Evolutionary conservation across 306 rosid genomes (phyloP).

Genomic region (Gillenia trifoliata): DNA sequence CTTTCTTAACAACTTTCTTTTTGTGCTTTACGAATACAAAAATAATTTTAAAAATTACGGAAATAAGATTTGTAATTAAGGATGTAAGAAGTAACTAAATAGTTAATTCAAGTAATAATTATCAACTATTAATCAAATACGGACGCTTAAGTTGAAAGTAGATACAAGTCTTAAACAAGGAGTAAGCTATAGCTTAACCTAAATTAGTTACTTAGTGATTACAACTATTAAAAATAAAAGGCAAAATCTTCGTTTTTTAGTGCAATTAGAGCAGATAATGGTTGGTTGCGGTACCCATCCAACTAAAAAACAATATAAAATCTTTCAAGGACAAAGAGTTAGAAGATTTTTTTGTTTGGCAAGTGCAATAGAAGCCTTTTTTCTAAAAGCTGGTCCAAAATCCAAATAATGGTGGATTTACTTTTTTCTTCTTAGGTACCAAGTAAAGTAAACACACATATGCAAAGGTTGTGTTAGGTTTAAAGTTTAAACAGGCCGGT

Average conservation of each 20-base stretch:
- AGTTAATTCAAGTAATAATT: background rate
- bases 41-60: background rate
- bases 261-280: background rate
- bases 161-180: no score
- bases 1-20: background rate
- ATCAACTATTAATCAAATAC: background rate
- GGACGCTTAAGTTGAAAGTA: no score
- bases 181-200: background rate
- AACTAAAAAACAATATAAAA: background rate
- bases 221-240: background rate
- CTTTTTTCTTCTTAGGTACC: background rate
- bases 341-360: background rate
- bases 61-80: background rate
- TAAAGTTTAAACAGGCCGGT: background rate
- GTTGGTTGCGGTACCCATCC: background rate
- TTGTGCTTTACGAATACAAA: background rate
- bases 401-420: slow-evolving; percentile 21
- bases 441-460: background rate
- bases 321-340: slow-evolving; percentile 11
- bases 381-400: background rate
- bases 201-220: background rate
- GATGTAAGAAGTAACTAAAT: background rate
- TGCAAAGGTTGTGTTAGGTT: background rate
- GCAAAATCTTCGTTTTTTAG: background rate
- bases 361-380: background rate